Evolutionary conservation across 2,329 filamentous ascomycete genomes (phyloP).

Genomic region (Sphaceloma murrayae): DNA sequence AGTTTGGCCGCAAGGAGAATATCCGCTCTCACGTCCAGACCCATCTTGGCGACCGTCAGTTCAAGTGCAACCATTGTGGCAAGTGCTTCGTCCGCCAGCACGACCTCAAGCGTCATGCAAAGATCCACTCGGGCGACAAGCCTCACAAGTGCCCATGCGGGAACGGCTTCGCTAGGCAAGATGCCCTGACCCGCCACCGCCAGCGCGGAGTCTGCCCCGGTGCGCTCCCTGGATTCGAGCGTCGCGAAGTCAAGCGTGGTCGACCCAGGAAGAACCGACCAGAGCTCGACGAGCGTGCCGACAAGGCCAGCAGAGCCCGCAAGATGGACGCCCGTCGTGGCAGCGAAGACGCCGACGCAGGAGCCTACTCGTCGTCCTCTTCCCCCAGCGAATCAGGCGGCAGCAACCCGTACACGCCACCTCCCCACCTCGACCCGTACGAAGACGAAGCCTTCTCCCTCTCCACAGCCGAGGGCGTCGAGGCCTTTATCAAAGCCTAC

Average conservation of each 20-base stretch:
- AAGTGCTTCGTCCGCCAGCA: slow-evolving; percentile 97
- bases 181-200: slow-evolving; percentile 85
- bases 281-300: slow-evolving; percentile 47
- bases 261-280: slow-evolving; percentile 54
- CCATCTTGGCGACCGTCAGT: slow-evolving; percentile 91
- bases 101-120: slow-evolving; percentile 91
- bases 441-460: slow-evolving; percentile 15
- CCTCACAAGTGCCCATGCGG: slow-evolving; percentile 91
- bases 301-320: slow-evolving; percentile 48
- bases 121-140: slow-evolving; percentile 94
- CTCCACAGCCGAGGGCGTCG: slow-evolving; percentile 11
- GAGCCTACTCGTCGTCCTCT: slow-evolving; percentile 16
- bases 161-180: slow-evolving; percentile 88
- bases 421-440: slow-evolving; percentile 12
- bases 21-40: slow-evolving; percentile 98
- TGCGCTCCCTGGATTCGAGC: slow-evolving; percentile 64
- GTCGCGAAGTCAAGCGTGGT: slow-evolving; percentile 53
- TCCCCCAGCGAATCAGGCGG: slow-evolving; percentile 13
- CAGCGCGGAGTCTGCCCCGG: slow-evolving; percentile 96
- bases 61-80: slow-evolving; percentile 81
- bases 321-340: slow-evolving; percentile 27
- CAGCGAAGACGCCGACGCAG: slow-evolving; percentile 14
- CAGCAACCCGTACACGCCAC: slow-evolving; percentile 19
- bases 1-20: slow-evolving; percentile 95
- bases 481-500: slow-evolving; percentile 16